A percentile compares a stretch with the other conserved stretches of the same genome.
Evolutionary conservation across 768 basidiomycete genomes (phyloP).

Genomic region (Inosperma sp.): DNA sequence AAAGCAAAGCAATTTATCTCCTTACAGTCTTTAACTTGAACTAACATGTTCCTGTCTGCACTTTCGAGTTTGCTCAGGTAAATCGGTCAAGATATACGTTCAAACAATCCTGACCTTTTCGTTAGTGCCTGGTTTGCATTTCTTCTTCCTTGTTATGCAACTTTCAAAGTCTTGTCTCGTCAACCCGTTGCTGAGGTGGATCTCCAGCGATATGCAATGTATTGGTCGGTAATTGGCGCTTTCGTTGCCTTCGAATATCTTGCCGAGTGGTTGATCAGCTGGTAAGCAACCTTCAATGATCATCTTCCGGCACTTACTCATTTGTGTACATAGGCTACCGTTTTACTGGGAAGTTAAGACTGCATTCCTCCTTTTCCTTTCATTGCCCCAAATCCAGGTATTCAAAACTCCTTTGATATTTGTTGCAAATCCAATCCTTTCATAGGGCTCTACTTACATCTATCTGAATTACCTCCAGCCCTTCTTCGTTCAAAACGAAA

Average conservation of each 20-base stretch:
- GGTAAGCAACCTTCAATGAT: constrained; percentile 38
- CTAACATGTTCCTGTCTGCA: constrained; percentile 45
- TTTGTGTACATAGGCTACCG: constrained; percentile 49
- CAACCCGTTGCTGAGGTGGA: constrained; percentile 48
- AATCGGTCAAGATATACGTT: neutral
- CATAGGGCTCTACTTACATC: constrained; percentile 63
- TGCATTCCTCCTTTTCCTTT: constrained; percentile 60
- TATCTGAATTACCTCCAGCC: constrained; percentile 59
- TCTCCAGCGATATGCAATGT: constrained; percentile 53
- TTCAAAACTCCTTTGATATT: constrained; percentile 9
- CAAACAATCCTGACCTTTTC: neutral
- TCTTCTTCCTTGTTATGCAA: constrained; percentile 56
- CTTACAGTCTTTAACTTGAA: constrained; percentile 5
- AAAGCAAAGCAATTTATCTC: constrained; percentile 11
- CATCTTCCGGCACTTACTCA: constrained; percentile 5
- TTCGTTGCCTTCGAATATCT: constrained; percentile 61
- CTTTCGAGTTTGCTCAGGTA: constrained; percentile 50
- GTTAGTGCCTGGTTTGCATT: constrained; percentile 69
- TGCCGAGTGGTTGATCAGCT: constrained; percentile 60
- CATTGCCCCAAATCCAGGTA: constrained; percentile 68
- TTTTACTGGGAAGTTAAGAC: constrained; percentile 75
- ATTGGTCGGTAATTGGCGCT: constrained; percentile 60
- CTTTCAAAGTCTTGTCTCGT: constrained; percentile 62
- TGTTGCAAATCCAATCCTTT: constrained; percentile 9
- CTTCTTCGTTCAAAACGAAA: constrained; percentile 55